Conservation (phyloP, 1,139 yeast species). For the Yamadazyma buinensis region DNA sequence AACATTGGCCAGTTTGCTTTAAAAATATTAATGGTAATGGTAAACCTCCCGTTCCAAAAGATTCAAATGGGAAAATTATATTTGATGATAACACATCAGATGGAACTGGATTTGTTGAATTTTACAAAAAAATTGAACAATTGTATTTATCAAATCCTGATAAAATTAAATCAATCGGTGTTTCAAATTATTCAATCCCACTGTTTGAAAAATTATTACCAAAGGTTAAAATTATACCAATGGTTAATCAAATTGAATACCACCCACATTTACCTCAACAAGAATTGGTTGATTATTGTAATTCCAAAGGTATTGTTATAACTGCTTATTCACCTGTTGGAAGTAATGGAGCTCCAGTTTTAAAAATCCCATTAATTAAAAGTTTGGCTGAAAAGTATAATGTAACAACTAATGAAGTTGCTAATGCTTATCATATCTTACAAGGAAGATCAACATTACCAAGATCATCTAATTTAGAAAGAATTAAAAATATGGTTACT, state of each 20-base stretch:
- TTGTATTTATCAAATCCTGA: conserved; percentile 23
- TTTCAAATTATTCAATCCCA: conserved; percentile 30
- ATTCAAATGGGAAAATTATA: conserved; percentile 33
- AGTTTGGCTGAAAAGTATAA: conserved; percentile 30
- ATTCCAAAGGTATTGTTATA: conserved; percentile 21
- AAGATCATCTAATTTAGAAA: conserved; percentile 31
- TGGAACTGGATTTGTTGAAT: conserved; percentile 35
- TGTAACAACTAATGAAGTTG: conserved; percentile 29
- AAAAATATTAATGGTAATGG: conserved; percentile 29
- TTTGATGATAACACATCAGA: conserved; percentile 35
- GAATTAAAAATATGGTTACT: conserved; percentile 24
- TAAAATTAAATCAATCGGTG: conserved; percentile 30
- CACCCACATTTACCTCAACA: conserved; percentile 40
- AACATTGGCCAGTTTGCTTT: conserved; percentile 55
- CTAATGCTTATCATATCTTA: conserved; percentile 32
- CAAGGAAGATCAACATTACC: conserved; percentile 30
- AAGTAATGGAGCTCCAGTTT: conserved; percentile 31
- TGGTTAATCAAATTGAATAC: conserved; percentile 34
- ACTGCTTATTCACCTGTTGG: conserved; percentile 37
- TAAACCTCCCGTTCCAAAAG: conserved; percentile 27
- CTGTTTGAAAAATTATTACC: conserved; percentile 26
- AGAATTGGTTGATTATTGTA: conserved; percentile 28
- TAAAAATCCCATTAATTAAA: conserved; percentile 25
- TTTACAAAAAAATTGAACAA: conserved; percentile 45
- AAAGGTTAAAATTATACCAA: conserved; percentile 25